A percentile compares a stretch with the other conserved stretches of the same genome.
These are phyloP conservation scores for Ustilago sp. DNA, from an alignment of 1,284 basidiomycete genomes.

Conservation along the genomic window DNA sequence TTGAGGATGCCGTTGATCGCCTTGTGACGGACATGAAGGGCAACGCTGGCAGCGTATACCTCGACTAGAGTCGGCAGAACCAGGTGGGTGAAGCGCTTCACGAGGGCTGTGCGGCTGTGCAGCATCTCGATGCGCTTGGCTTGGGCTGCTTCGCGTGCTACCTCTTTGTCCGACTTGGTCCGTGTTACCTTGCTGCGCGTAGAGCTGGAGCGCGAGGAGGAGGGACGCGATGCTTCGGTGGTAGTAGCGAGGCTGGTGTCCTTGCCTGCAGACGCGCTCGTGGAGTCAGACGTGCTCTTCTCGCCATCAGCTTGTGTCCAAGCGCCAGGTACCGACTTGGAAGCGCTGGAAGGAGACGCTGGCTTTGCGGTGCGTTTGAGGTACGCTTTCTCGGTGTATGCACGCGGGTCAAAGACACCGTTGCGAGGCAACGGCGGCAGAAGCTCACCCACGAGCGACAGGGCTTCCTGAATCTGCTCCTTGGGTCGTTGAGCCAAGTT, in stretches of 20 bases:
- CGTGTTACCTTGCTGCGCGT: conserved; percentile 22
- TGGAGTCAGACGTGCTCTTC: conserved; percentile 7
- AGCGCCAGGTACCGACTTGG: background rate
- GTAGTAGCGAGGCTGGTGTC: conserved; percentile 3
- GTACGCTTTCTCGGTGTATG: conserved; percentile 87
- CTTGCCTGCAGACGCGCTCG: background rate
- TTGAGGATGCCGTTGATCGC: conserved; percentile 65
- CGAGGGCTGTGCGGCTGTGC: conserved; percentile 50
- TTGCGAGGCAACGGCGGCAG: conserved; percentile 73
- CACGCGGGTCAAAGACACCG: conserved; percentile 90
- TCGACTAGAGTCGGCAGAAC: conserved; percentile 66
- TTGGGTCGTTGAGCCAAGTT: conserved; percentile 95
- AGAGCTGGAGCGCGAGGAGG: conserved; percentile 25
- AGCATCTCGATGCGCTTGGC: conserved; percentile 60
- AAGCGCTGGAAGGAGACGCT: background rate
- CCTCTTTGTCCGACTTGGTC: conserved; percentile 53
- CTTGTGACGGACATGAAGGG: conserved; percentile 56
- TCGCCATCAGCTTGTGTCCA: conserved; percentile 11
- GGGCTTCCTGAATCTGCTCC: conserved; percentile 73
- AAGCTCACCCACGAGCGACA: conserved; percentile 62
- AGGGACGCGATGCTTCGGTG: conserved; percentile 10
- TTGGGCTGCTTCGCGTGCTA: conserved; percentile 54
- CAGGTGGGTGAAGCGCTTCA: conserved; percentile 63
- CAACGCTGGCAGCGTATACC: conserved; percentile 66
- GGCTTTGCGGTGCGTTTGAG: conserved; percentile 55